These are phyloP conservation scores for Rosa hybrid DNA, from an alignment of 331 rosid genomes.

Conservation along the genomic window DNA sequence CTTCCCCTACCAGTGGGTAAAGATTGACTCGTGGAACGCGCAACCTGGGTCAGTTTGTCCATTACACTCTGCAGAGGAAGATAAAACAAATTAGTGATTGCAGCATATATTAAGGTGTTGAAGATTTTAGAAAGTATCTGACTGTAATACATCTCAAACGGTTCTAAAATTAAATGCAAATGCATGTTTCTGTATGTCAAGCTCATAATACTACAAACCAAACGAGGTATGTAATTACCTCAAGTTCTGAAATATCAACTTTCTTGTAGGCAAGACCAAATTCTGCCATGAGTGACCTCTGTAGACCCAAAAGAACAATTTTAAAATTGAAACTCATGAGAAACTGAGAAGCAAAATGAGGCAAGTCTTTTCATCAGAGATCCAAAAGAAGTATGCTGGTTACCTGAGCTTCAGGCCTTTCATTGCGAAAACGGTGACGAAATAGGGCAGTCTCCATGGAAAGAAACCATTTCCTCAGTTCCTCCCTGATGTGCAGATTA, in stretches of 20 bases:
- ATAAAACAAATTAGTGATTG: not conserved
- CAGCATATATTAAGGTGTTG: not conserved
- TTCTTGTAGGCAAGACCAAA: constrained; percentile 71
- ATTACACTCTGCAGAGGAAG: constrained; percentile 51
- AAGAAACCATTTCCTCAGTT: constrained; percentile 94
- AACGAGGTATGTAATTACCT: constrained; percentile 48
- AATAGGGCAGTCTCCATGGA: constrained; percentile 81
- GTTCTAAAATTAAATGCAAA: not conserved
- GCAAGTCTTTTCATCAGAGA: not conserved
- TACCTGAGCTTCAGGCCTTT: constrained; percentile 72
- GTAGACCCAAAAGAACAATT: constrained; percentile 34
- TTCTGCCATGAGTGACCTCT: constrained; percentile 72
- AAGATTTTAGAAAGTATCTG: not conserved
- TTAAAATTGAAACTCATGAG: not conserved
- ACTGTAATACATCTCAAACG: not conserved
- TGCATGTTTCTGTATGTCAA: not conserved
- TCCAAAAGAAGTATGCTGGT: not conserved
- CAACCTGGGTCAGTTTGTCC: constrained; percentile 74
- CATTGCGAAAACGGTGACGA: constrained; percentile 59
- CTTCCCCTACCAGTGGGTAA: constrained; percentile 53
- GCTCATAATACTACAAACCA: not conserved
- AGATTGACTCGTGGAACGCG: constrained; percentile 59
- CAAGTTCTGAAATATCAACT: constrained; percentile 59
- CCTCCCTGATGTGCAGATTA: constrained; percentile 55
- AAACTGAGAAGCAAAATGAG: constrained; percentile 22